Evolutionary conservation across 2,329 filamentous ascomycete species (phyloP).

Genomic region (Ophiostoma populinum): DNA sequence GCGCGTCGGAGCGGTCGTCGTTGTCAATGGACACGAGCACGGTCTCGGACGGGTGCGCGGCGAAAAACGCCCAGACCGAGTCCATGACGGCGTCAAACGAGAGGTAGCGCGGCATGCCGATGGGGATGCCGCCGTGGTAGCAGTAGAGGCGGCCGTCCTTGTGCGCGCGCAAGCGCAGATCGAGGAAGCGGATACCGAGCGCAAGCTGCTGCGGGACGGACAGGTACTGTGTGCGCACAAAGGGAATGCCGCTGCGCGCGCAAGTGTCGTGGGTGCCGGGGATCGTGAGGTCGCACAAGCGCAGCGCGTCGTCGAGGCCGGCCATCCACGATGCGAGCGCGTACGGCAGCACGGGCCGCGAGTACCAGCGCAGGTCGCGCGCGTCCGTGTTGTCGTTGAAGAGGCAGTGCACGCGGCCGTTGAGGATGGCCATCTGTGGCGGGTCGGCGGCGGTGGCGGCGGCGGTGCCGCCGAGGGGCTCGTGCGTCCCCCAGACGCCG

Average conservation of each 20-base stretch:
- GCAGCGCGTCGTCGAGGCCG: conserved; percentile 34
- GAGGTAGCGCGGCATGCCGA: conserved; percentile 42
- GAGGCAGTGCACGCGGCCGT: conserved; percentile 18
- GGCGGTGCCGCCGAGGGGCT: conserved; percentile 10
- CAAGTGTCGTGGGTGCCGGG: conserved; percentile 59
- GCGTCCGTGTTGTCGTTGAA: conserved; percentile 16
- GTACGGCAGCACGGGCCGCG: conserved; percentile 17
- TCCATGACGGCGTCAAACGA: conserved; percentile 45
- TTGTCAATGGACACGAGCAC: conserved; percentile 53
- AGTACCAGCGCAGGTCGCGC: conserved; percentile 20
- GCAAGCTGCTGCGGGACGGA: conserved; percentile 44
- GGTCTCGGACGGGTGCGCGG: conserved; percentile 40
- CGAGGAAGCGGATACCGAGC: conserved; percentile 56
- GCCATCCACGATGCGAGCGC: conserved; percentile 44
- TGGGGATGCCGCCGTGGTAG: conserved; percentile 54
- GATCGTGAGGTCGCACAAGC: conserved; percentile 47
- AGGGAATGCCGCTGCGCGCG: conserved; percentile 27
- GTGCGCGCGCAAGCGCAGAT: conserved; percentile 30
- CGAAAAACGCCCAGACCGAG: conserved; percentile 41
- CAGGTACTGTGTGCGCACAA: conserved; percentile 55
- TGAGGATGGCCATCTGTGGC: conserved; percentile 16
- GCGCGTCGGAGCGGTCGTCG: conserved; percentile 43
- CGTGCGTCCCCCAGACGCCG: conserved; percentile 12
- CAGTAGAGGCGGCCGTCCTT: conserved; percentile 36
- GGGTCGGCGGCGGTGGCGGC: conserved; percentile 13